Evolutionary conservation across 805 yeast genomes (phyloP).

Genomic region (Wickerhamiella allomyrinae): DNA sequence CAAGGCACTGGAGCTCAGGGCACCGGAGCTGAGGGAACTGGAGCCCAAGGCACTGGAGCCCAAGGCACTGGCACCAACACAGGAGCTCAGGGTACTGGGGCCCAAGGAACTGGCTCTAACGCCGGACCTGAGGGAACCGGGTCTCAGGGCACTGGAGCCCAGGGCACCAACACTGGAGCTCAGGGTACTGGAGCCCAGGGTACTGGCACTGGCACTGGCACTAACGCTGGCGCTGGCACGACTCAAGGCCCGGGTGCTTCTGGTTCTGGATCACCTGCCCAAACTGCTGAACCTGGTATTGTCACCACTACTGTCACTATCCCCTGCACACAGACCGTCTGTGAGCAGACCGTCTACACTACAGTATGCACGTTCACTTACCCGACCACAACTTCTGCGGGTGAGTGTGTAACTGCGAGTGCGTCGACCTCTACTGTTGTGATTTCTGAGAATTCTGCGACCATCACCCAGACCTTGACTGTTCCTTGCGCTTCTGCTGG

Average conservation of each 20-base stretch:
- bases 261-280: too few species aligned
- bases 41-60: too few species aligned
- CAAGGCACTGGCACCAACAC: too few species aligned
- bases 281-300: neutral
- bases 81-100: too few species aligned
- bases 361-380: neutral
- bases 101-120: too few species aligned
- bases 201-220: neutral
- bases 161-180: neutral
- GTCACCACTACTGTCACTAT: constrained; percentile 6
- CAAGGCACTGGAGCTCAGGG: too few species aligned
- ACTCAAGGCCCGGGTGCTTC: too few species aligned
- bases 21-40: too few species aligned
- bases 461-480: neutral
- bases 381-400: neutral
- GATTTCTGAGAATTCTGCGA: neutral
- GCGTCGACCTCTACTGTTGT: neutral
- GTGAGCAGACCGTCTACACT: neutral
- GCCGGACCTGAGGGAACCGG: too few species aligned
- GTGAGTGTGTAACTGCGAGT: neutral
- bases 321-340: constrained; percentile 3
- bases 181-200: neutral
- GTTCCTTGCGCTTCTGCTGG: neutral
- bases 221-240: neutral
- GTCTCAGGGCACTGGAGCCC: too few species aligned